Evolutionary conservation across 2,329 filamentous ascomycete genomes (phyloP).

Genomic region (Botrytis aclada): DNA sequence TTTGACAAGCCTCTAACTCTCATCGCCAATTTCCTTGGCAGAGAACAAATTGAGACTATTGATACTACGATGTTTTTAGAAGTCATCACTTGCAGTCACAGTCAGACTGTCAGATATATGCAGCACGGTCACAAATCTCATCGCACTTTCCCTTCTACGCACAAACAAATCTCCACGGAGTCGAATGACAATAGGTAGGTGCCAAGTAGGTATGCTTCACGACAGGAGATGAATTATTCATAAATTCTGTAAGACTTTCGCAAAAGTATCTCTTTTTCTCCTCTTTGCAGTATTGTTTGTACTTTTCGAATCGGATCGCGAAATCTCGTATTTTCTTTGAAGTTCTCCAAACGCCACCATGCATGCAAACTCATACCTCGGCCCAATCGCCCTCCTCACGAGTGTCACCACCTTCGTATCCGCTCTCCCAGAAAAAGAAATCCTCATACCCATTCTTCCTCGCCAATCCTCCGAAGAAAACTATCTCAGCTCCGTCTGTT

Average conservation of each 20-base stretch:
- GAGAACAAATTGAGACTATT: not conserved
- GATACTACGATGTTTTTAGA: not conserved
- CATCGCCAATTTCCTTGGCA: slow-evolving; percentile 8
- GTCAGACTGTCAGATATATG: not conserved
- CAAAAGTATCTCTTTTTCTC: not conserved
- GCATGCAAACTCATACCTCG: not conserved
- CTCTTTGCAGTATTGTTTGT: not conserved
- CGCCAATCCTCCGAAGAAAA: slow-evolving; percentile 20
- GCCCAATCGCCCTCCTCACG: not conserved
- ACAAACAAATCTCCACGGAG: not conserved
- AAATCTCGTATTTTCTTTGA: not conserved
- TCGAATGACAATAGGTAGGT: not conserved
- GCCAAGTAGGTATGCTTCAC: not conserved
- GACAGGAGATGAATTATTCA: not conserved
- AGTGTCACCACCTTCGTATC: not conserved
- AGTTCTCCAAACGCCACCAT: not conserved
- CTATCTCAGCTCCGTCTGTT: slow-evolving; percentile 27
- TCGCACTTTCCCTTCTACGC: not conserved
- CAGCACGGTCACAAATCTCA: not conserved
- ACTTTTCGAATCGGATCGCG: not conserved
- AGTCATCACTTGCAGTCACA: not conserved
- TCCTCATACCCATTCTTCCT: slow-evolving; percentile 3
- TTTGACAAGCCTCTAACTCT: slow-evolving; percentile 9
- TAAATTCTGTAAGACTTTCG: not conserved
- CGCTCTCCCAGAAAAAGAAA: slow-evolving; percentile 2